These are phyloP conservation scores for Irpex rosettiformis DNA, from an alignment of 1,284 basidiomycete species.

Conservation along the genomic window DNA sequence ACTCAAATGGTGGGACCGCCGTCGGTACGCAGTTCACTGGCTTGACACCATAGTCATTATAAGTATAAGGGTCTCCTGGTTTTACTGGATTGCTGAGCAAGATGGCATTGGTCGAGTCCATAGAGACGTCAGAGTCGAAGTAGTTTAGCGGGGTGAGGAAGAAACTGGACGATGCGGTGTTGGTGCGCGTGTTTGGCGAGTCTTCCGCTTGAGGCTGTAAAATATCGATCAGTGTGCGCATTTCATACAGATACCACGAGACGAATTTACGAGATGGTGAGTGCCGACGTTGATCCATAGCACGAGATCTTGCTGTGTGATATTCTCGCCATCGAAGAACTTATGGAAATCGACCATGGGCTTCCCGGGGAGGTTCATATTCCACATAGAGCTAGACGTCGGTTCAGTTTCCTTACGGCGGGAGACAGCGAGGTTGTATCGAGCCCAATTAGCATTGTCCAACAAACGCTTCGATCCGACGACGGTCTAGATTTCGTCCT, in stretches of 20 bases:
- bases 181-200: slow-evolving; percentile 58
- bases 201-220: slow-evolving; percentile 55
- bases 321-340: slow-evolving; percentile 61
- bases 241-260: background rate
- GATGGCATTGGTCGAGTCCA: slow-evolving; percentile 55
- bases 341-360: slow-evolving; percentile 61
- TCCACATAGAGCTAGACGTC: slow-evolving; percentile 54
- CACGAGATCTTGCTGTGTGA: slow-evolving; percentile 59
- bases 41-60: slow-evolving; percentile 51
- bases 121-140: slow-evolving; percentile 58
- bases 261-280: slow-evolving; percentile 45
- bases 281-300: slow-evolving; percentile 65
- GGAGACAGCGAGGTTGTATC: slow-evolving; percentile 59
- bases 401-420: slow-evolving; percentile 58
- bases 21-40: slow-evolving; percentile 45
- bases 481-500: slow-evolving; percentile 38
- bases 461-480: slow-evolving; percentile 54
- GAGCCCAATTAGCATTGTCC: slow-evolving; percentile 63
- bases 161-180: slow-evolving; percentile 56
- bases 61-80: slow-evolving; percentile 38
- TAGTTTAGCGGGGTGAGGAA: slow-evolving; percentile 62
- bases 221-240: background rate
- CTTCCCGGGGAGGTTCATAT: slow-evolving; percentile 54
- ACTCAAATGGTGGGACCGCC: slow-evolving; percentile 40
- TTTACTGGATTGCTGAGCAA: slow-evolving; percentile 40